phyloP scores from a whole-genome alignment of 2,329 filamentous ascomycete species.

The Penicillium sp. region DNA sequence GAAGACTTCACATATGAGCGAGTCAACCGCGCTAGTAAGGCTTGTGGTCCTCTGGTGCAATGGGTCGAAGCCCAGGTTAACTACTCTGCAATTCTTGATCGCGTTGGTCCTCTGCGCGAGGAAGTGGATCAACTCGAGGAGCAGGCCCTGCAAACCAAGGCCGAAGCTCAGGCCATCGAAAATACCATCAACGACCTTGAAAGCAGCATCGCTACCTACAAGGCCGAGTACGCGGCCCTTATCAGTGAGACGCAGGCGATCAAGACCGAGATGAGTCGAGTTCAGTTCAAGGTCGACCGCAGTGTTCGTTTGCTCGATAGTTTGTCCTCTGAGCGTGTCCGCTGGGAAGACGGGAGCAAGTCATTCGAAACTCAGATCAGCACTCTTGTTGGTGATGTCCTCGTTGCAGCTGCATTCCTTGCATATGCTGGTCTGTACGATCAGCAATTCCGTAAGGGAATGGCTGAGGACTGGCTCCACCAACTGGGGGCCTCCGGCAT shows the following conservation, averaged over 20 bases:
- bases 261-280: constrained; percentile 92
- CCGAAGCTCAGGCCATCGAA: constrained; percentile 86
- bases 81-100: constrained; percentile 95
- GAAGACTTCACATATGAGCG: constrained; percentile 95
- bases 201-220: constrained; percentile 88
- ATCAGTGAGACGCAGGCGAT: constrained; percentile 97
- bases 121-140: constrained; percentile 87
- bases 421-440: constrained; percentile 97
- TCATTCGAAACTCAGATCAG: constrained; percentile 98
- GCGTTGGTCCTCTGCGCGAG: constrained; percentile 85
- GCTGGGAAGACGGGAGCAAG: constrained; percentile 97
- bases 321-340: constrained; percentile 83
- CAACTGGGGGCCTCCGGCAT: constrained; percentile 93
- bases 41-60: constrained; percentile 92
- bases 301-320: constrained; percentile 93
- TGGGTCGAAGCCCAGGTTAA: constrained; percentile 97
- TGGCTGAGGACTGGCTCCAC: constrained; percentile 96
- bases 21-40: constrained; percentile 93
- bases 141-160: constrained; percentile 85
- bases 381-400: constrained; percentile 90
- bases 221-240: constrained; percentile 89
- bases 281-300: constrained; percentile 96
- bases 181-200: constrained; percentile 82
- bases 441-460: constrained; percentile 94
- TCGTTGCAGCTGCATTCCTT: constrained; percentile 94